Evolutionary conservation across 1,284 basidiomycete species (phyloP).

Genomic region (Boletus sp.): DNA sequence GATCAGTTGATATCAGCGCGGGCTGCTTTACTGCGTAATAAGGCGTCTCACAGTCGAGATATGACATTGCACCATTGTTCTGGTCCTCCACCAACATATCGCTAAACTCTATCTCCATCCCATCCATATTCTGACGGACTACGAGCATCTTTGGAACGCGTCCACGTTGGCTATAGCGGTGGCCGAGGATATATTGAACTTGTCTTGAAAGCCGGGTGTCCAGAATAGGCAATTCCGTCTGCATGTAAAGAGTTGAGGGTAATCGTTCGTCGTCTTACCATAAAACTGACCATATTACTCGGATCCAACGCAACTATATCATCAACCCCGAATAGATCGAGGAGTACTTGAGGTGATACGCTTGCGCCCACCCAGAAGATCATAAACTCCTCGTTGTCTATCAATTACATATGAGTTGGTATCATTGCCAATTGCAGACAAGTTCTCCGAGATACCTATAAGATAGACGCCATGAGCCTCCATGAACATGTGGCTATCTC

Average conservation of each 20-base stretch:
- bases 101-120: constrained; percentile 91
- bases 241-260: constrained; percentile 13
- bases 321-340: constrained; percentile 85
- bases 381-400: constrained; percentile 89
- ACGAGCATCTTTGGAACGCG: constrained; percentile 70
- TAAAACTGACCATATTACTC: constrained; percentile 57
- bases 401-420: constrained; percentile 12
- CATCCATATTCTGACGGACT: constrained; percentile 92
- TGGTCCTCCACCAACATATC: constrained; percentile 97
- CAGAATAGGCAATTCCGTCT: constrained; percentile 74
- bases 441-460: constrained; percentile 55
- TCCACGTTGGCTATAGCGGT: constrained; percentile 60
- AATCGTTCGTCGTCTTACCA: background rate
- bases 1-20: constrained; percentile 33
- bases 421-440: constrained; percentile 18
- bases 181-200: constrained; percentile 78
- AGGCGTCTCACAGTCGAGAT: constrained; percentile 71
- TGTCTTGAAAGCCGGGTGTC: constrained; percentile 80
- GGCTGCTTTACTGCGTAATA: constrained; percentile 13
- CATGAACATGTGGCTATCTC: constrained; percentile 86
- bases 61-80: constrained; percentile 92
- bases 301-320: constrained; percentile 72
- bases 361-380: constrained; percentile 90
- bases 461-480: constrained; percentile 88
- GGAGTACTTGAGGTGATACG: constrained; percentile 77